phyloP scores from a whole-genome alignment of 2,329 filamentous ascomycete genomes.

The Thelonectria rubi region DNA sequence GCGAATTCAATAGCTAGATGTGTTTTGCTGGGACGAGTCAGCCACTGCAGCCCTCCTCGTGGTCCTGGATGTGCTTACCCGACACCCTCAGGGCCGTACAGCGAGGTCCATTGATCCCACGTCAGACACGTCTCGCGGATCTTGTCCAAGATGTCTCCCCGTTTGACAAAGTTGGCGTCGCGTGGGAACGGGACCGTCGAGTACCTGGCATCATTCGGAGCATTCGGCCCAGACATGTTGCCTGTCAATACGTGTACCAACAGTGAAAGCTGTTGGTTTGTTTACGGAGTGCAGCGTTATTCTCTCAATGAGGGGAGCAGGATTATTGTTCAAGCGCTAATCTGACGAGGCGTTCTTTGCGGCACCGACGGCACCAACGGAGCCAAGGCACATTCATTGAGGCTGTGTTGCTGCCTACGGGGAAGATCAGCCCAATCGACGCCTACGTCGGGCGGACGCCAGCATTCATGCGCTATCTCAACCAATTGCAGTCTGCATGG shows the following conservation, averaged over 20 bases:
- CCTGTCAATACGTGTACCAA: not conserved
- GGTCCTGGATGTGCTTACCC: not conserved
- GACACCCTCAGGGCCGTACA: not conserved
- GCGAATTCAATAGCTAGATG: slow-evolving; percentile 2
- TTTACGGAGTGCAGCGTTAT: too few species aligned
- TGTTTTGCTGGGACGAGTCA: not conserved
- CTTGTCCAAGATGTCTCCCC: not conserved
- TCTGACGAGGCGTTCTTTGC: not conserved
- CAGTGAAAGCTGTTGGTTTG: not conserved
- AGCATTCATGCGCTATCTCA: not conserved
- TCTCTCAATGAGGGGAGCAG: too few species aligned
- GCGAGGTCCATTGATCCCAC: not conserved
- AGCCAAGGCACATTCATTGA: not conserved
- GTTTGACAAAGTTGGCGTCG: not conserved
- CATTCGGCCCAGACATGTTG: not conserved
- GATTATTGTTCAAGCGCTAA: too few species aligned
- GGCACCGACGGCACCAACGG: not conserved
- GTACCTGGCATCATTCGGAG: not conserved
- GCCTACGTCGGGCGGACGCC: not conserved
- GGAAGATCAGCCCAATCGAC: not conserved
- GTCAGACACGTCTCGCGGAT: not conserved
- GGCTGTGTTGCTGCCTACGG: not conserved
- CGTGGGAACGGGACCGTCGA: not conserved
- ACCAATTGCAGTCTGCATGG: too few species aligned
- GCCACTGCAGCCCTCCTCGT: not conserved